Evolutionary conservation across 768 basidiomycete species (phyloP).

Genomic region (Symmetrospora coprosmae): DNA sequence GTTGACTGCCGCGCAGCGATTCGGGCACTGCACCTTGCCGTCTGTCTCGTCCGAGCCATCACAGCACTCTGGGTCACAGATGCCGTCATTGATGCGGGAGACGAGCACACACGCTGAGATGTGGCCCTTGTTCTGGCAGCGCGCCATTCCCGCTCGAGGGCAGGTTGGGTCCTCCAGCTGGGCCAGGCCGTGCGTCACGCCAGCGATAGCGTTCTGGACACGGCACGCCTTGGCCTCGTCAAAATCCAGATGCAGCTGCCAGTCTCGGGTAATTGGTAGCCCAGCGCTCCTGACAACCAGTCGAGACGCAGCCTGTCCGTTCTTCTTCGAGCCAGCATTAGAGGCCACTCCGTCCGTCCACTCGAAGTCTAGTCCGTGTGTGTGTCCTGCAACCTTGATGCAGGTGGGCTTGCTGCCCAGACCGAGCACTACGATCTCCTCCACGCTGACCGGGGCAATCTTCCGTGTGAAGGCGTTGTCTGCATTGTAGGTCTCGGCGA

Average conservation of each 20-base stretch:
- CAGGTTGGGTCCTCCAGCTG: constrained; percentile 24
- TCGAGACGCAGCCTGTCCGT: constrained; percentile 44
- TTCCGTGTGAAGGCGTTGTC: constrained; percentile 55
- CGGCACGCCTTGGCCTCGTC: constrained; percentile 21
- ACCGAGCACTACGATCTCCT: constrained; percentile 67
- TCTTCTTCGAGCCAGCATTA: constrained; percentile 32
- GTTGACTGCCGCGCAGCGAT: constrained; percentile 64
- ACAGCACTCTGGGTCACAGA: constrained; percentile 87
- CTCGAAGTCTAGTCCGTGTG: constrained; percentile 50
- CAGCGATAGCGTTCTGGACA: too few relatives aligned
- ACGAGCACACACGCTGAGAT: constrained; percentile 62
- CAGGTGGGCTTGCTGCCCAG: constrained; percentile 49
- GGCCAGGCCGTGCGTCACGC: not conserved
- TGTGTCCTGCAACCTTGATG: constrained; percentile 43
- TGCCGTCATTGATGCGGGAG: constrained; percentile 75
- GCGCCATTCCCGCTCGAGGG: constrained; percentile 43
- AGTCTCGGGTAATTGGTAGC: constrained; percentile 36
- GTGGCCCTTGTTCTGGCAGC: constrained; percentile 77
- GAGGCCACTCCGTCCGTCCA: constrained; percentile 51
- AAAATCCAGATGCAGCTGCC: constrained; percentile 37
- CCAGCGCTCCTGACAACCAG: constrained; percentile 48
- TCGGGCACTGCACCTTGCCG: constrained; percentile 53
- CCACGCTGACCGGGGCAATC: constrained; percentile 59
- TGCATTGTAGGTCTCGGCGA: constrained; percentile 41
- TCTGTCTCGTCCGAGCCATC: constrained; percentile 84